Conservation (phyloP, 495 filamentous ascomycete species). For the Cercophora sp. region DNA sequence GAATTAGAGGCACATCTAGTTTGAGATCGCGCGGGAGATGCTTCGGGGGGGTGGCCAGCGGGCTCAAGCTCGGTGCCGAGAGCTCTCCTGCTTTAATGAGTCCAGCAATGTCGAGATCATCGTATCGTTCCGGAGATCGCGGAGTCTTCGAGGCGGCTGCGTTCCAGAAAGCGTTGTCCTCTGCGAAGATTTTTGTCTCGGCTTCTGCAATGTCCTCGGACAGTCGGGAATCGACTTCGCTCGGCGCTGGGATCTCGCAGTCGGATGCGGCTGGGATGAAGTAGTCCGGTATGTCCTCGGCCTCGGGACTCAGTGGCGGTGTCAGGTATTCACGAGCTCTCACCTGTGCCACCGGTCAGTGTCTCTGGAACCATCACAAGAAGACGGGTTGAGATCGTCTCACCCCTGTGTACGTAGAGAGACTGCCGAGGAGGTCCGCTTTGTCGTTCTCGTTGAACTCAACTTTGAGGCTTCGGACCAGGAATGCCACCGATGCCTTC, state of each 20-base stretch:
- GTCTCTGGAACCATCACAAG: slow-evolving; percentile 2
- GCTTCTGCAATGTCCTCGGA: slow-evolving; percentile 44
- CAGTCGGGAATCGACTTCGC: slow-evolving; percentile 45
- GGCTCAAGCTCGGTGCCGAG: not conserved
- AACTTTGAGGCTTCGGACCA: slow-evolving; percentile 29
- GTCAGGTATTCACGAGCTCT: slow-evolving; percentile 41
- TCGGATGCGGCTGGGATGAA: slow-evolving; percentile 45
- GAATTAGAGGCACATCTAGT: slow-evolving; percentile 26
- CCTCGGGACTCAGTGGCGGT: slow-evolving; percentile 55
- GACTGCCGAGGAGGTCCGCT: slow-evolving; percentile 26
- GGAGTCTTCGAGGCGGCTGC: not conserved
- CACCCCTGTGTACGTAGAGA: slow-evolving; percentile 34
- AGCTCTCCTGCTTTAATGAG: slow-evolving; percentile 24
- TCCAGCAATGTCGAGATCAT: slow-evolving; percentile 20
- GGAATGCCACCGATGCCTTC: slow-evolving; percentile 14
- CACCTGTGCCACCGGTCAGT: slow-evolving; percentile 22
- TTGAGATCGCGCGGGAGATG: slow-evolving; percentile 17
- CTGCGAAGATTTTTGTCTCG: slow-evolving; percentile 30
- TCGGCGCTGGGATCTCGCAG: slow-evolving; percentile 50
- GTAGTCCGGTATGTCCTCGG: slow-evolving; percentile 28
- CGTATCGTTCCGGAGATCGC: slow-evolving; percentile 15
- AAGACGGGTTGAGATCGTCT: too few species aligned
- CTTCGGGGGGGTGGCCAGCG: not conserved
- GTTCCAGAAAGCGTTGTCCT: slow-evolving; percentile 22
- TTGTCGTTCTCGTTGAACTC: slow-evolving; percentile 37